Evolutionary conservation across 345 rosid species (phyloP).

Genomic region (Orychophragmus violaceus): DNA sequence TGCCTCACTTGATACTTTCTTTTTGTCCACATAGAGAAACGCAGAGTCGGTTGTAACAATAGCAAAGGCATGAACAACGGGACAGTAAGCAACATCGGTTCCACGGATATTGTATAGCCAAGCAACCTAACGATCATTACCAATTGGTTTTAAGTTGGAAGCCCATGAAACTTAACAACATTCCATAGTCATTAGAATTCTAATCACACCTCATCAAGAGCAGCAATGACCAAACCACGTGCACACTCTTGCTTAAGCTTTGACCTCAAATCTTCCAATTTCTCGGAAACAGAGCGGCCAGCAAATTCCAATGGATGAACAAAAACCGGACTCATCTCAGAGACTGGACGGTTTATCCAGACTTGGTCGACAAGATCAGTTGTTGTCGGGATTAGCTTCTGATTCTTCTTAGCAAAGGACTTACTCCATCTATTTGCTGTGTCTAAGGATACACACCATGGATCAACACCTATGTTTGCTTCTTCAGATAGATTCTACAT

Average conservation of each 20-base stretch:
- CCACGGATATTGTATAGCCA: slow-evolving; percentile 97
- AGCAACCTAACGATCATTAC: no score
- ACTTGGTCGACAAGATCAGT: slow-evolving; percentile 79
- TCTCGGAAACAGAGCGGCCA: slow-evolving; percentile 59
- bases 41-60: slow-evolving; percentile 61
- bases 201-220: slow-evolving; percentile 75
- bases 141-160: no score
- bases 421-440: slow-evolving; percentile 75
- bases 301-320: slow-evolving; percentile 69
- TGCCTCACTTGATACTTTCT: slow-evolving; percentile 69
- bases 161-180: no score
- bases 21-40: slow-evolving; percentile 71
- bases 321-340: slow-evolving; percentile 49
- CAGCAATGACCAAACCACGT: slow-evolving; percentile 57
- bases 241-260: slow-evolving; percentile 52
- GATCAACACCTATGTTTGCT: slow-evolving; percentile 74
- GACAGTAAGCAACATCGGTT: slow-evolving; percentile 77
- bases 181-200: background rate
- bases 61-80: slow-evolving; percentile 95
- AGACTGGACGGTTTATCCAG: slow-evolving; percentile 69
- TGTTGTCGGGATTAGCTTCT: slow-evolving; percentile 61
- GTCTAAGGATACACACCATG: slow-evolving; percentile 84
- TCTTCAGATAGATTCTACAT: slow-evolving; percentile 61
- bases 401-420: slow-evolving; percentile 54
- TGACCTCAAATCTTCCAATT: slow-evolving; percentile 58